Base-by-base conservation (phyloP, 495 filamentous ascomycete species). In the Aspergillus incahuasiensis region DNA sequence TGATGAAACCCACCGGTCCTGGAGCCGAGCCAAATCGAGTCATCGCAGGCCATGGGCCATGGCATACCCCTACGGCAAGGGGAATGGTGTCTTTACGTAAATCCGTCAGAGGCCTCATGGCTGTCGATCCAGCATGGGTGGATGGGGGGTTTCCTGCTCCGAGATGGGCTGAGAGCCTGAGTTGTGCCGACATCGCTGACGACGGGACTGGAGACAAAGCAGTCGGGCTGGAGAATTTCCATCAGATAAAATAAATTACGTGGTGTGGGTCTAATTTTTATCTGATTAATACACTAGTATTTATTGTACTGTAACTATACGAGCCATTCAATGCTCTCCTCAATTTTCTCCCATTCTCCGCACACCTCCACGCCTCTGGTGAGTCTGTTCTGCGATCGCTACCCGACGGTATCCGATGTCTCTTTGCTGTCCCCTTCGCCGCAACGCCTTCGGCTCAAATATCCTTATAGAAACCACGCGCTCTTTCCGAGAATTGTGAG, bases 1-100 rank as follows among this genome's bases (percentile, higher is more conserved):
- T 46, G 44, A 46, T 25, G 44, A 24, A 28, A 46, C 22, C 22
- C 22, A 46, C 22, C 44, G 44, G 22, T 24, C 15, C 22, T 46
- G n/a, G 11, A 25, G 18, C 25, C n/a, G 12, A 35, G 32, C 32
- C 32, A 35, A 5, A 35, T 35, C 32, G 32, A 35, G 12, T 35
- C 32, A 35, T 35, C 32, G 8, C 2, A 9, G 12, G 32, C 32
- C 32, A 15, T 35, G 32, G 12, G 32, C 32, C 32, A 15, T 35
- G 32, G 32, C 32, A 35, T 35, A 35, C 6, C 32, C 32, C 6
- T 5, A 15, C 32, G 32, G 32, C 6, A 35, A 35, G 32, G 19
- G 16, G 42, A 45, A 55, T 48, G 45, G 48, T 57, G 50, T 55
- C 48, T 32, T 48, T 54, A 54, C 24, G 49, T 42, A 54, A 39